Conservation (phyloP, 176 grass and related monocot species). For the Rhynchospora breviuscula region DNA sequence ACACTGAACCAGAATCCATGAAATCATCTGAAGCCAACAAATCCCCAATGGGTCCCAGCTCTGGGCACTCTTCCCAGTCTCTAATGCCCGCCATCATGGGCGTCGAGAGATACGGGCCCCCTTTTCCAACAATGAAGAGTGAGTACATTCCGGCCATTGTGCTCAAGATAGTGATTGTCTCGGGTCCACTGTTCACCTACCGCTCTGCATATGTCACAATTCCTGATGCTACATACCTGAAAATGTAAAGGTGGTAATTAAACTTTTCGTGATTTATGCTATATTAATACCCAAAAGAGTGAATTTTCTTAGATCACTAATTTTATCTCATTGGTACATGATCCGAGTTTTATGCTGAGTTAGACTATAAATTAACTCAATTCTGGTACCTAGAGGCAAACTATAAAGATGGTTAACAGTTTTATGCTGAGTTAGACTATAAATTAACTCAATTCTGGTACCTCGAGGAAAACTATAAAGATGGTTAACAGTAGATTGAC, state of each 20-base stretch:
- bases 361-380: neutral
- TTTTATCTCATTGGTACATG: neutral
- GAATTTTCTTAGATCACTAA: neutral
- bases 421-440: neutral
- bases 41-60: conserved; percentile 67
- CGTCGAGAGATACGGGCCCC: neutral
- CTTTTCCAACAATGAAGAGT: conserved; percentile 51
- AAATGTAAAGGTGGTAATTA: neutral
- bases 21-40: conserved; percentile 64
- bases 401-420: neutral
- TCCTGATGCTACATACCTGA: conserved; percentile 37
- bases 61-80: conserved; percentile 43
- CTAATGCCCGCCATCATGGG: conserved; percentile 42
- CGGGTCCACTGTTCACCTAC: conserved; percentile 40
- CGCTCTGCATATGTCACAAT: conserved; percentile 40
- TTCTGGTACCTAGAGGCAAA: neutral
- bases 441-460: neutral
- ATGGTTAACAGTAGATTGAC: neutral
- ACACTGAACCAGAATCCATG: conserved; percentile 41
- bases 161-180: conserved; percentile 35
- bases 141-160: conserved; percentile 51
- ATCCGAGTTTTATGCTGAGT: neutral
- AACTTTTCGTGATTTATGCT: neutral
- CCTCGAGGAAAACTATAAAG: neutral
- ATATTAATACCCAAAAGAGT: neutral